Evolutionary conservation across 2,329 filamentous ascomycete genomes (phyloP), one percentile per base, ranked within the genome.

Genomic region (Pyricularia grisea): DNA sequence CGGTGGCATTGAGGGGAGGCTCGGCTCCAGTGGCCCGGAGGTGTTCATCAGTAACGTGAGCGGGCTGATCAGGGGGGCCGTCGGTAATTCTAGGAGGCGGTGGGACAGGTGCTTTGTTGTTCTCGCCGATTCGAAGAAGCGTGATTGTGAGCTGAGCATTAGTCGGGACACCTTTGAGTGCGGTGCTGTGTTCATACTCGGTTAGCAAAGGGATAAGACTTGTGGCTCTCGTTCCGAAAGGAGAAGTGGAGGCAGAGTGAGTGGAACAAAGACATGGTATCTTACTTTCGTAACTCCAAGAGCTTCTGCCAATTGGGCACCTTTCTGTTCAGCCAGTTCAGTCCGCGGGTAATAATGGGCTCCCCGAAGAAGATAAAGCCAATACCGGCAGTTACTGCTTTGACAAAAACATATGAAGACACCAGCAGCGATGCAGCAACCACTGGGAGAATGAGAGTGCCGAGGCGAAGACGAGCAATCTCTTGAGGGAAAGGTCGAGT

Each of bases 101-200:
- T 0, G 92, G 92, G 0, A 96, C 78, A 0, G 93, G 93, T 0
- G 91, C 89, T 72, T 91, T 91, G 78, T 94, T 94, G 12, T 87
- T 87, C 78, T 96, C 93, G 60, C 92, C 92, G 33, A 94, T 88
- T 5, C 93, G 90, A 12, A 96, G 86, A 1, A 96, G 83, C 0
- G 92, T 96, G 31, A 96, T 81, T 0, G 92, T 89, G 23, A 96
- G 85, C 75, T 97, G 93, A 3, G 92, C 92, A 75, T 96, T 95
- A 1, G 92, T 97, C 0, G 93, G 93, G 0, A 95, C 89, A 2
- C 92, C 92, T 75, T 91, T 92, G 67, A 97, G 86, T 1, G 95
- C 76, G 0, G 90, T 92, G 73, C 72, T 74, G 60, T 30, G 28
- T 20, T 31, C 17, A 36, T 17, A 23, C 9, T 17, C 14, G 23